phyloP scores from a whole-genome alignment of 768 basidiomycete species.

The Agrocybe pediades region DNA sequence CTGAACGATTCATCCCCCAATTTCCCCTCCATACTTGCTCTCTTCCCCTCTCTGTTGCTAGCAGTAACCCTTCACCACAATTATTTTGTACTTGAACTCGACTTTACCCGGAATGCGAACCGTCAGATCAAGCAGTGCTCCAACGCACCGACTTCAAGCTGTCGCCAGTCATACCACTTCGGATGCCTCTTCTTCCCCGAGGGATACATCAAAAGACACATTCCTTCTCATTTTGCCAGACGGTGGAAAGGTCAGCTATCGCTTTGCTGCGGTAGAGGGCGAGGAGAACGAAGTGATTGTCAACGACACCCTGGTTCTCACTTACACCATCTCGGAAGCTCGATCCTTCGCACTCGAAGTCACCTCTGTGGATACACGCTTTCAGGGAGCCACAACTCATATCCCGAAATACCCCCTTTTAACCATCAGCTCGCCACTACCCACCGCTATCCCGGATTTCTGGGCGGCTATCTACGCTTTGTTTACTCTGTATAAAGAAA shows the following conservation, averaged over 20 bases:
- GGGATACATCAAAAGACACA: slow-evolving; percentile 7
- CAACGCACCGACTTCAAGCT: slow-evolving; percentile 22
- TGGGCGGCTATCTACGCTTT: slow-evolving; percentile 46
- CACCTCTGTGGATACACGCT: slow-evolving; percentile 27
- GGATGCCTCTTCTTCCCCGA: neutral
- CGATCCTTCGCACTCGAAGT: slow-evolving; percentile 23
- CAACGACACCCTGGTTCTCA: slow-evolving; percentile 22
- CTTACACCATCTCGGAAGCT: slow-evolving; percentile 15
- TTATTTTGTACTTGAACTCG: no score
- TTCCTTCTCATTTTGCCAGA: slow-evolving; percentile 29
- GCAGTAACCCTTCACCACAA: no score
- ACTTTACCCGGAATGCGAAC: no score
- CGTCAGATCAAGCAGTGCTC: no score
- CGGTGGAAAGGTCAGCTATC: slow-evolving; percentile 23
- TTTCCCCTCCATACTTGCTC: no score
- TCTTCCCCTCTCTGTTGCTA: no score
- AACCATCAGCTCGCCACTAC: slow-evolving; percentile 19
- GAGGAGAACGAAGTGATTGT: slow-evolving; percentile 21
- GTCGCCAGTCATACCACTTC: slow-evolving; percentile 22
- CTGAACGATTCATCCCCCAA: no score
- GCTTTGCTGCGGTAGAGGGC: slow-evolving; percentile 6
- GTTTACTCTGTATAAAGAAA: slow-evolving; percentile 36
- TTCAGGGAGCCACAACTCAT: slow-evolving; percentile 28
- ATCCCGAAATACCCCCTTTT: slow-evolving; percentile 28
- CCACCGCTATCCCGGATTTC: slow-evolving; percentile 27